phyloP scores from a whole-genome alignment of 768 basidiomycete species.

The Phaffia australis region DNA sequence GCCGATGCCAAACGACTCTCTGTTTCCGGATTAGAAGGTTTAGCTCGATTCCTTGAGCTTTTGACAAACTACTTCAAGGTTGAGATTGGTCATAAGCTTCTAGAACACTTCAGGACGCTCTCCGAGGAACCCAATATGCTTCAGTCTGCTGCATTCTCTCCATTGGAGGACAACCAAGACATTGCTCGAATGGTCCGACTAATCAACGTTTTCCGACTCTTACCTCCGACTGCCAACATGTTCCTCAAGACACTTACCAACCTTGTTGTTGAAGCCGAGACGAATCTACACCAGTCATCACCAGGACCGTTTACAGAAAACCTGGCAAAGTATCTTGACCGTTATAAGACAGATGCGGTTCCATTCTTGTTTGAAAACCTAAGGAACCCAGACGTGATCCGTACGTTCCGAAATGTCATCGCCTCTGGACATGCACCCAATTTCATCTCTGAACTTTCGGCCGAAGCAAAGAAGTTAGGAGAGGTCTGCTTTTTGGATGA shows the following conservation, averaged over 20 bases:
- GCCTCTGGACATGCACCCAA: slow-evolving; percentile 65
- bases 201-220: slow-evolving; percentile 91
- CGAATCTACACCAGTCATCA: slow-evolving; percentile 77
- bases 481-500: slow-evolving; percentile 36
- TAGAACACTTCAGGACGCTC: slow-evolving; percentile 89
- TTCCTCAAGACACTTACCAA: slow-evolving; percentile 82
- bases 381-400: slow-evolving; percentile 64
- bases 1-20: slow-evolving; percentile 91
- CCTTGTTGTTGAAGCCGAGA: slow-evolving; percentile 80
- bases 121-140: slow-evolving; percentile 73
- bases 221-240: slow-evolving; percentile 83
- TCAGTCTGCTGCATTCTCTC: slow-evolving; percentile 57
- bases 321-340: slow-evolving; percentile 77
- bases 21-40: slow-evolving; percentile 74
- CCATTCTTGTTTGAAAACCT: slow-evolving; percentile 74
- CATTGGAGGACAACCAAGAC: slow-evolving; percentile 73
- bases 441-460: slow-evolving; percentile 38
- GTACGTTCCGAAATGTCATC: slow-evolving; percentile 73
- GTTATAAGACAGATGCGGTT: slow-evolving; percentile 74
- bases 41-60: slow-evolving; percentile 84
- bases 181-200: slow-evolving; percentile 89
- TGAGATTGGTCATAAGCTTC: slow-evolving; percentile 91
- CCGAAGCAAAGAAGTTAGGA: slow-evolving; percentile 37
- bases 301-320: slow-evolving; percentile 88
- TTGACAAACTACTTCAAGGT: slow-evolving; percentile 99